Evolutionary conservation across 2,329 filamentous ascomycete species (phyloP), one percentile per base, ranked within the genome.

Genomic region (Didymella sp.): DNA sequence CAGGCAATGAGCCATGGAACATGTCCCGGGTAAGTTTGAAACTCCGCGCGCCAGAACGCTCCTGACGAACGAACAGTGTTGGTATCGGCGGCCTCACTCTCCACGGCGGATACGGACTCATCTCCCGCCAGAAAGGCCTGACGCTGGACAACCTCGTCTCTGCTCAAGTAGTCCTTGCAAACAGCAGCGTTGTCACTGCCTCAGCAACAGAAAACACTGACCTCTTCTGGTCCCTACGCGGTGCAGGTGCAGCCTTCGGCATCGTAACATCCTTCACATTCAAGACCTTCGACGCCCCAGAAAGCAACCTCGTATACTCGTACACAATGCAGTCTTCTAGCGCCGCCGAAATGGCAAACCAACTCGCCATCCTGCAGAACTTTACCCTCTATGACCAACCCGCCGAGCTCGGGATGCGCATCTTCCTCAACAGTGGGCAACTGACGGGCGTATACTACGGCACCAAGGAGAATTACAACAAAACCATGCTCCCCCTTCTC

Each of bases 181-280:
- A 37, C 7, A 15, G 33, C 1, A 37, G 15, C n/a, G n/a, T 15
- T 2, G 33, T 37, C n/a, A 37, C 33, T 37, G 33, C 33, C 8
- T 37, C 33, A 17, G 33, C n/a, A 19, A 37, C 33, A 19, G 46
- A 73, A 13, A 72, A 79, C 31, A 45, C 72, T 0, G 76, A 78
- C 28, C 73, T 79, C 30, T 78, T 78, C 66, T 79, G 76, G 74
- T 76, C 71, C 2, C 64, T 78, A 1, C 68, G 70, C 0, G 77
- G 77, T 1, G 77, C 75, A 1, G 76, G 76, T 1, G 69, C 68
- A 25, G 76, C 76, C 49, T 78, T 77, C 37, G 77, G 76, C 15
- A 72, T 77, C 44, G 72, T 77, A 17, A 71, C 68, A 4, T 73
- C 68, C 17, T 77, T 73, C 60, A 69, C 65, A 24, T 71, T 75